A percentile compares a stretch with the other conserved stretches of the same genome.
Conservation (phyloP, 139 green algal genomes). For the Coccomyxa sp. region DNA sequence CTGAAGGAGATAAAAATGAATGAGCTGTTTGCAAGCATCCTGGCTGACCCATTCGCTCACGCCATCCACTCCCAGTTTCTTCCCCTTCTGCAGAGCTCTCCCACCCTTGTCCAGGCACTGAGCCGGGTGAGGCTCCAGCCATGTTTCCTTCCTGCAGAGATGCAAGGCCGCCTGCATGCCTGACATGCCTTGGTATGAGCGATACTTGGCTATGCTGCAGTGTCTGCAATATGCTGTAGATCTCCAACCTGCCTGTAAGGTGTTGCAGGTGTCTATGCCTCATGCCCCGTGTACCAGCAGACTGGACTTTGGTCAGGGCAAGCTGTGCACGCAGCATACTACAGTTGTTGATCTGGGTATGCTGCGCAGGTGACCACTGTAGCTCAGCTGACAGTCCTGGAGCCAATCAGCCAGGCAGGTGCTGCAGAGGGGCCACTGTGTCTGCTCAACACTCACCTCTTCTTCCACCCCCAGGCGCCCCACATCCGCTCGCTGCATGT, state of each 20-base stretch:
- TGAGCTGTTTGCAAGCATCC: constrained; percentile 24
- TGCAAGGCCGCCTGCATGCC: too few species aligned
- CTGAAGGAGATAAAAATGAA: constrained; percentile 46
- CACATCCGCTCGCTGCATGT: constrained; percentile 88
- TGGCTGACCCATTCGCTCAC: not conserved
- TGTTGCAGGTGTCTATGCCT: not conserved
- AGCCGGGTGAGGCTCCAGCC: constrained; percentile 24
- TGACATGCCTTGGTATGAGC: not conserved
- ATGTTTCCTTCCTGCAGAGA: too few species aligned
- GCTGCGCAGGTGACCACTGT: constrained; percentile 72
- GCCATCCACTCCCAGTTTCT: constrained; percentile 43
- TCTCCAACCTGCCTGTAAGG: not conserved
- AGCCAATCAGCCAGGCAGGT: constrained; percentile 7
- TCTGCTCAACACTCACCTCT: constrained; percentile 90
- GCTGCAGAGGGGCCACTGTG: constrained; percentile 22
- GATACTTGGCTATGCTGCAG: not conserved
- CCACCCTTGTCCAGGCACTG: constrained; percentile 56
- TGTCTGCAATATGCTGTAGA: not conserved
- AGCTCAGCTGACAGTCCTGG: constrained; percentile 63
- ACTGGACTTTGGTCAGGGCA: not conserved
- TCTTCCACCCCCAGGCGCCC: constrained; percentile 83
- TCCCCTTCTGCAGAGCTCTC: constrained; percentile 60
- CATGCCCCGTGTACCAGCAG: not conserved
- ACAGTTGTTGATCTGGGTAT: too few species aligned
- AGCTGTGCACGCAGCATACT: too few species aligned